These are phyloP conservation scores for Ceratocystis alfenasii DNA, from an alignment of 2,329 filamentous ascomycete genomes.

Conservation along the genomic window DNA sequence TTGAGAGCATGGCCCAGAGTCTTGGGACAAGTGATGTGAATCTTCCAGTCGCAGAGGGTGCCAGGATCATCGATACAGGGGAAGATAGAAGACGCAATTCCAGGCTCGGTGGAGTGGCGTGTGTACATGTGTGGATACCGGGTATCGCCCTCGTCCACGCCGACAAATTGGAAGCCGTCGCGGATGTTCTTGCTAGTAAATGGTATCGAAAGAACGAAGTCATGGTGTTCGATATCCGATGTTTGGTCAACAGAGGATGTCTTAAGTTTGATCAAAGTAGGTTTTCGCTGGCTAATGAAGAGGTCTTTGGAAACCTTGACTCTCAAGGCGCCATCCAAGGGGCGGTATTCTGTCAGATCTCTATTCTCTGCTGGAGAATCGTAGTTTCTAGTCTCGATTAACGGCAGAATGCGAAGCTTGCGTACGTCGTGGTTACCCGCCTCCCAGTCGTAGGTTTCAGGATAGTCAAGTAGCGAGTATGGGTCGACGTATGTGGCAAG, in stretches of 20 bases:
- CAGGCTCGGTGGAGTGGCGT: conserved; percentile 64
- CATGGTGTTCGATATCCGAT: conserved; percentile 29
- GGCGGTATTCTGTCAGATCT: conserved; percentile 44
- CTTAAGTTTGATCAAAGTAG: conserved; percentile 38
- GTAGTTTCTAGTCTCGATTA: conserved; percentile 40
- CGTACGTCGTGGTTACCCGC: conserved; percentile 65
- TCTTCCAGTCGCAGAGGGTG: conserved; percentile 72
- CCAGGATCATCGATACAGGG: conserved; percentile 82
- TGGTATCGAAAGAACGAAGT: conserved; percentile 51
- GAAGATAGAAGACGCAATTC: conserved; percentile 74
- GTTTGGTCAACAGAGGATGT: conserved; percentile 32
- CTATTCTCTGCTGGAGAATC: conserved; percentile 46
- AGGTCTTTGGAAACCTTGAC: conserved; percentile 27
- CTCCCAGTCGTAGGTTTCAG: conserved; percentile 48
- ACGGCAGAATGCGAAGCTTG: conserved; percentile 50
- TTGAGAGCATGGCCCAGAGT: conserved; percentile 67
- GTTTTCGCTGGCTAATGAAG: conserved; percentile 29
- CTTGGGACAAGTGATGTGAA: conserved; percentile 74
- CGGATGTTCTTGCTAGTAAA: conserved; percentile 64
- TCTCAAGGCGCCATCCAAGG: conserved; percentile 41
- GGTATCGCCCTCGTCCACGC: conserved; percentile 63
- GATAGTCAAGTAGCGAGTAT: conserved; percentile 52
- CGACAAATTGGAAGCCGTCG: conserved; percentile 86
- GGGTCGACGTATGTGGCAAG: conserved; percentile 46
- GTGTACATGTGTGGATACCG: conserved; percentile 90